Base-by-base conservation (phyloP, 345 rosid species). In the Gossypium anomalum region DNA sequence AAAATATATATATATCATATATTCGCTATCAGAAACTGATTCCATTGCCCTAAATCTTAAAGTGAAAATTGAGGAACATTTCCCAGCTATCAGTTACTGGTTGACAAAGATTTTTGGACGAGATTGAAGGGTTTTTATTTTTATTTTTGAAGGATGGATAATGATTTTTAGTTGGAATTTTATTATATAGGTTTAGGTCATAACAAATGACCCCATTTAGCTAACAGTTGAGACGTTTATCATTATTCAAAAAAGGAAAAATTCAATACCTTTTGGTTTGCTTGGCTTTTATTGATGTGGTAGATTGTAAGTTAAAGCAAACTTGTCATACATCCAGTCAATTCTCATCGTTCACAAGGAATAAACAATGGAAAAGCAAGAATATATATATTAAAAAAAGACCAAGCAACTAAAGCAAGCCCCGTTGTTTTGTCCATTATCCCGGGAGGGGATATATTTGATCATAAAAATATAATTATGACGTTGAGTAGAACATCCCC, bases 271-370 rank as follows among this genome's bases (percentile, higher is more conserved):
- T 10, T 14, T 55, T 63, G 64, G 59, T 71, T 19, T 65, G 77
- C 71, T 71, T 47, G 44, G 78, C 59, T 80, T 74, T 74, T 63
- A 47, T 65, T 59, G 71, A 61, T 72, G 74, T 16, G 83, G 84
- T 82, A 64, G 82, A 86, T 87, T 79, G 85, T 82, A 86, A 83
- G 87, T 71, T 77, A 89, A 55, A 89, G 91, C 85, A 87, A 82
- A 57, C 77, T 65, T 49, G 58, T 44, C 74, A 57, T 10, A 29
- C 7, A 29, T 59, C 29, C 44, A 64, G 78, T 69, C 78, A 72
- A 47, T 71, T 76, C 74, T 70, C 67, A 87, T 87, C 70, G 74
- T 51, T 77, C 55, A 76, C 78, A 84, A 79, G 87, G 77, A 80
- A 17, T 10, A 34, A 64, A n/a, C 25, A 19, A 19, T 55, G 59